Evolutionary conservation across 2,329 filamentous ascomycete species (phyloP).

Genomic region (Ampelomyces quisqualis): DNA sequence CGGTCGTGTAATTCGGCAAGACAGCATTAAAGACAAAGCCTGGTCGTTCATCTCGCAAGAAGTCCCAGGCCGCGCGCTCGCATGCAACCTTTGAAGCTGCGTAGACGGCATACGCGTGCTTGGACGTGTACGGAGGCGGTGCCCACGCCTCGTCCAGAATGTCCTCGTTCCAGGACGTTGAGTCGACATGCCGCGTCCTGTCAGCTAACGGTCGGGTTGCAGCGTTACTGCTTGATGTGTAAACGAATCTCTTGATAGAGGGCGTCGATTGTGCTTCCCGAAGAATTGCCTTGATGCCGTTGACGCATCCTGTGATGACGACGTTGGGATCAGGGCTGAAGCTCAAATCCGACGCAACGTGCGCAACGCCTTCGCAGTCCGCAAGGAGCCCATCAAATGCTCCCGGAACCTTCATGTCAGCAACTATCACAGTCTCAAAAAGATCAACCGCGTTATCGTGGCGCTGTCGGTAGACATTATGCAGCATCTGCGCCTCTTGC

Average conservation of each 20-base stretch:
- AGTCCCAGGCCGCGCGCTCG: constrained; percentile 50
- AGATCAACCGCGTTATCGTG: neutral
- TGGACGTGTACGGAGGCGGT: constrained; percentile 30
- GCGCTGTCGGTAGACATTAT: neutral
- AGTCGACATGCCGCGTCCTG: neutral
- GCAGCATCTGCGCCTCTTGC: constrained; percentile 1
- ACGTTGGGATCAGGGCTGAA: neutral
- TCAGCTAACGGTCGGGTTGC: neutral
- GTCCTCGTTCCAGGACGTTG: neutral
- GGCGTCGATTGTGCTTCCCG: neutral
- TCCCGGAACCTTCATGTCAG: neutral
- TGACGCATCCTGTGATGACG: neutral
- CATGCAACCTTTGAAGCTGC: constrained; percentile 48
- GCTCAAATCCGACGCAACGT: neutral
- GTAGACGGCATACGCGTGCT: constrained; percentile 39
- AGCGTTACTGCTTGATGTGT: constrained; percentile 1
- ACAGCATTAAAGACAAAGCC: constrained; percentile 46
- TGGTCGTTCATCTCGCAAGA: constrained; percentile 44
- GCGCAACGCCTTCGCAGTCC: neutral
- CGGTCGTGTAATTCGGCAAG: constrained; percentile 17
- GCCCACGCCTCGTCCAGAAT: constrained; percentile 18
- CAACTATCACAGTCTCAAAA: neutral
- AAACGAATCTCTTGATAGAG: neutral
- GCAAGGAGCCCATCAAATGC: neutral
- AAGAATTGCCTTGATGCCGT: neutral